Conservation (phyloP, 2,329 filamentous ascomycete species). For the Stenocarpella maydis region DNA sequence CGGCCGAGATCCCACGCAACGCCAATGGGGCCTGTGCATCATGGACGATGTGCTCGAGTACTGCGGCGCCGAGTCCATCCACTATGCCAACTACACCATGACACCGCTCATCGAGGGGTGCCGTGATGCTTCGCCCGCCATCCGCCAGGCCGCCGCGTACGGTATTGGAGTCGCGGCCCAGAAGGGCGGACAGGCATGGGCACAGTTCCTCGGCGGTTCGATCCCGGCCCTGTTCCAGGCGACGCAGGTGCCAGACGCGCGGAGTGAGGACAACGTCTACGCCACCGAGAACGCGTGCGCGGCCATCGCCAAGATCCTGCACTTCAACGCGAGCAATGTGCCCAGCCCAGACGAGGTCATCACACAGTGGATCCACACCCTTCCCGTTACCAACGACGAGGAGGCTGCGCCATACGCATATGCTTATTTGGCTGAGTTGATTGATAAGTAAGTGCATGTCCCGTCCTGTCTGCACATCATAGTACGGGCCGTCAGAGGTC, state of each 20-base stretch:
- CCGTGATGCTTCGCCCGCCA: slow-evolving; percentile 85
- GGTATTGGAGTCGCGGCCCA: slow-evolving; percentile 95
- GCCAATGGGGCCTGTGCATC: slow-evolving; percentile 99
- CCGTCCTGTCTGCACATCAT: background rate
- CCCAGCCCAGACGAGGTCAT: slow-evolving; percentile 79
- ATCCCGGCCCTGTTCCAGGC: slow-evolving; percentile 86
- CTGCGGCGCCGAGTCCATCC: slow-evolving; percentile 87
- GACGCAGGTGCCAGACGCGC: slow-evolving; percentile 80
- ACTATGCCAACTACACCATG: slow-evolving; percentile 86
- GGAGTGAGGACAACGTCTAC: slow-evolving; percentile 92
- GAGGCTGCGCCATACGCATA: slow-evolving; percentile 98
- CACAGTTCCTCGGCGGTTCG: slow-evolving; percentile 82
- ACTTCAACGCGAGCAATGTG: slow-evolving; percentile 84
- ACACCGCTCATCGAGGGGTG: slow-evolving; percentile 88
- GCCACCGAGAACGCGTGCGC: slow-evolving; percentile 98
- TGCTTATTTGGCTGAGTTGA: slow-evolving; percentile 87
- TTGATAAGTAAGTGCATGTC: slow-evolving; percentile 80
- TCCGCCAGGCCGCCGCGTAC: slow-evolving; percentile 94
- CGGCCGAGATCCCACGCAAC: slow-evolving; percentile 84
- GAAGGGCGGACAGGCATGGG: slow-evolving; percentile 86
- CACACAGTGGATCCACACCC: slow-evolving; percentile 86
- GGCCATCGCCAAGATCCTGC: slow-evolving; percentile 94
- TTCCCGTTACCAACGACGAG: slow-evolving; percentile 94
- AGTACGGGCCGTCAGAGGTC: background rate
- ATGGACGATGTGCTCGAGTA: slow-evolving; percentile 99